Conservation (phyloP, 2,329 filamentous ascomycete genomes). For the Huntiella omanensis region DNA sequence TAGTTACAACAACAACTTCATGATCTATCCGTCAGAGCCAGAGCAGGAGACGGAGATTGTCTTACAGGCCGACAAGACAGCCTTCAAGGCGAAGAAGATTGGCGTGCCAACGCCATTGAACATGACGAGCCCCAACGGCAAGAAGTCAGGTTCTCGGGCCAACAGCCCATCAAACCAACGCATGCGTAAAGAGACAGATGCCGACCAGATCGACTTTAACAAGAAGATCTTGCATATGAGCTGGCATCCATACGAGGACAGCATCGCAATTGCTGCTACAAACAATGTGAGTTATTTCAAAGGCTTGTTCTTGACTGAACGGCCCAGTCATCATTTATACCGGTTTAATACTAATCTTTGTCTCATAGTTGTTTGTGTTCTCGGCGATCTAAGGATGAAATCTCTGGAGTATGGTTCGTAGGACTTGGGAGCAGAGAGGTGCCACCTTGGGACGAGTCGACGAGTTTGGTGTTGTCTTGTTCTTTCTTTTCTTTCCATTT, state of each 20-base stretch:
- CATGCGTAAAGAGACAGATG: conserved; percentile 98
- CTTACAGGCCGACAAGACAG: conserved; percentile 92
- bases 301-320: background rate
- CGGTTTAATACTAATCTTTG: conserved; percentile 12
- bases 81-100: conserved; percentile 99
- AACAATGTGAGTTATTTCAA: conserved; percentile 66
- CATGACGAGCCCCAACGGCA: conserved; percentile 55
- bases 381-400: conserved; percentile 41
- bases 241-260: conserved; percentile 99
- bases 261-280: conserved; percentile 96
- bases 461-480: too few species aligned
- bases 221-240: conserved; percentile 99
- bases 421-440: background rate
- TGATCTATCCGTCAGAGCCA: conserved; percentile 96
- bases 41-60: conserved; percentile 96
- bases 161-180: conserved; percentile 79
- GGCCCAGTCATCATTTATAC: background rate
- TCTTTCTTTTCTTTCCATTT: too few species aligned
- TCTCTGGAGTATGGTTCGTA: background rate
- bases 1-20: conserved; percentile 99
- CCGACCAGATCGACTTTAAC: conserved; percentile 98
- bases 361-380: conserved; percentile 52
- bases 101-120: conserved; percentile 96
- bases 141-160: conserved; percentile 76
- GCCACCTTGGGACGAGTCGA: too few species aligned